Percentiles rank a stretch among this genome's conserved stretches.
These are phyloP conservation scores for Grosmannia clavigera DNA, from an alignment of 2,329 filamentous ascomycete species.

Conservation along the genomic window DNA sequence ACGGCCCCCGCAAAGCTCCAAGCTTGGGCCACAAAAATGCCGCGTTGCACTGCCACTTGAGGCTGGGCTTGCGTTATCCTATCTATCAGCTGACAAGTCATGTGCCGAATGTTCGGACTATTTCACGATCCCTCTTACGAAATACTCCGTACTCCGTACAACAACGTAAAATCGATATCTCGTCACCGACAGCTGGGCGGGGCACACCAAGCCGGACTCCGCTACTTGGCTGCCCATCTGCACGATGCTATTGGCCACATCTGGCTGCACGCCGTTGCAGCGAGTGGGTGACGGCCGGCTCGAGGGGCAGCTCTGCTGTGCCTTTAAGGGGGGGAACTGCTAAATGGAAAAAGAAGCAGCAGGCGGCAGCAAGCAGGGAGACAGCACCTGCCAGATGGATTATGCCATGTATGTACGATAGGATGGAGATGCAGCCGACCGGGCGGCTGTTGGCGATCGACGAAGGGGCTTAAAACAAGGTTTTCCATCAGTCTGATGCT, in stretches of 20 bases:
- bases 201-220: background rate
- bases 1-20: conserved; percentile 4
- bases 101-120: background rate
- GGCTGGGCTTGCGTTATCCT: background rate
- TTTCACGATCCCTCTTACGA: too few relatives aligned
- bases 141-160: background rate
- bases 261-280: background rate
- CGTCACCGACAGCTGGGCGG: background rate
- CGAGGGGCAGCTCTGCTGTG: background rate
- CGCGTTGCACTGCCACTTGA: conserved; percentile 7
- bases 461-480: background rate
- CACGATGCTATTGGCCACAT: background rate
- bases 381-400: background rate
- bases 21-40: conserved; percentile 15
- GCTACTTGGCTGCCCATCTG: background rate
- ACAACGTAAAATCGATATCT: too few relatives aligned
- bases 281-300: background rate
- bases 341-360: background rate
- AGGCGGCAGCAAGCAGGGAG: background rate
- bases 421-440: background rate
- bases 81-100: background rate
- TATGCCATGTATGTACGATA: too few relatives aligned
- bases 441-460: background rate
- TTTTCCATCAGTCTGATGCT: background rate
- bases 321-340: background rate